Conservation (phyloP, 2,329 filamentous ascomycete species). For the Fusarium sp. region DNA sequence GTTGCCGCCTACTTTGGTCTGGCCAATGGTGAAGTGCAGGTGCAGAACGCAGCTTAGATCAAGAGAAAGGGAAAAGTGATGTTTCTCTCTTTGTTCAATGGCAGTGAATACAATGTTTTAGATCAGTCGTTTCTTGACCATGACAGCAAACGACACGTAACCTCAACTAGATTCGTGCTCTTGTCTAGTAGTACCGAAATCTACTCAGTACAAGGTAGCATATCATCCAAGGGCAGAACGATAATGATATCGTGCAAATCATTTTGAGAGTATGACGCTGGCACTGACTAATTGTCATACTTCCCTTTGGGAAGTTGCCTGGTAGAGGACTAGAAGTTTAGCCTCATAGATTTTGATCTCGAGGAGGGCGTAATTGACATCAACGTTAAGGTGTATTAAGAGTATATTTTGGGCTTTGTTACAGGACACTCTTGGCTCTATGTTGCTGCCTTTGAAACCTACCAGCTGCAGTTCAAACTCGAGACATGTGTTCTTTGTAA, state of each 20-base stretch:
- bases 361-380: not conserved
- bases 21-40: slow-evolving; percentile 74
- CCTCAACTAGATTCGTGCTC: not conserved
- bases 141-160: not conserved
- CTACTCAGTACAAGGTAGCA: not conserved
- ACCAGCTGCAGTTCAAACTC: not conserved
- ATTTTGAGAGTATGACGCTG: not conserved
- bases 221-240: not conserved
- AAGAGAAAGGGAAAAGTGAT: not conserved
- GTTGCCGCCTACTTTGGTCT: slow-evolving; percentile 96
- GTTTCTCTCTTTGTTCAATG: not conserved
- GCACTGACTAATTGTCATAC: not conserved
- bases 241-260: not conserved
- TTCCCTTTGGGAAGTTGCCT: not conserved
- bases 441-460: not conserved
- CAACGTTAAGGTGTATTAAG: not conserved
- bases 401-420: not conserved
- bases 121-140: not conserved
- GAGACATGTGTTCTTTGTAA: not conserved
- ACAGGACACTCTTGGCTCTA: not conserved
- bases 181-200: not conserved
- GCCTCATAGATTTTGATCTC: not conserved
- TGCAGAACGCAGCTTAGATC: slow-evolving; percentile 46
- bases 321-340: not conserved
- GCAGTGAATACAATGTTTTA: not conserved